Conservation (phyloP, 495 filamentous ascomycete genomes). For the Poronia punctata region DNA sequence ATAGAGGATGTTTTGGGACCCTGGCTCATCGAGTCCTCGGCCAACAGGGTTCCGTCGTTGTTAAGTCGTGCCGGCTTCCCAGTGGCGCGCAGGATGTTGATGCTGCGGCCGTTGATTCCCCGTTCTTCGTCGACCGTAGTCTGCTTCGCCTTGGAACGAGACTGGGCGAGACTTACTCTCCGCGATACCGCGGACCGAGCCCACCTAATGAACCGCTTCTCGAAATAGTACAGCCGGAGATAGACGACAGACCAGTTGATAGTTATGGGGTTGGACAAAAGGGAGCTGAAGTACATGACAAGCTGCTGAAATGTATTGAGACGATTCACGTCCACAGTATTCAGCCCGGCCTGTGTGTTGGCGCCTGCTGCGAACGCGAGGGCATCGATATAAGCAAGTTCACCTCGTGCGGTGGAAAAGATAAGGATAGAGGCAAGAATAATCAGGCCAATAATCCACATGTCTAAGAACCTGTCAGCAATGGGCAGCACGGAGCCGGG, state of each 20-base stretch:
- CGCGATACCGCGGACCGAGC: constrained; percentile 44
- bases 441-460: constrained; percentile 64
- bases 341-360: constrained; percentile 86
- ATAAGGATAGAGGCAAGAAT: constrained; percentile 72
- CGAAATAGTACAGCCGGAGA: constrained; percentile 93
- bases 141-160: constrained; percentile 51
- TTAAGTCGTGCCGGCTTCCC: constrained; percentile 34
- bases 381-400: constrained; percentile 77
- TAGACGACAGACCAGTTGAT: constrained; percentile 86
- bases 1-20: constrained; percentile 8
- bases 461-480: constrained; percentile 42
- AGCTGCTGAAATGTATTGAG: constrained; percentile 73
- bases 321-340: constrained; percentile 72
- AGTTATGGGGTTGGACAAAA: constrained; percentile 81
- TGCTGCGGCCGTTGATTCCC: constrained; percentile 65
- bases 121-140: constrained; percentile 50
- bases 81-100: constrained; percentile 62
- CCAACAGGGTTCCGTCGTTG: constrained; percentile 40
- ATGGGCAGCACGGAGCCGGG: too few relatives aligned
- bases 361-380: constrained; percentile 76
- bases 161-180: constrained; percentile 39
- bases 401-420: constrained; percentile 46
- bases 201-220: constrained; percentile 78
- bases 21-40: constrained; percentile 19
- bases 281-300: constrained; percentile 60